Evolutionary conservation across 768 basidiomycete species (phyloP), one percentile per base, ranked within the genome.

Genomic region (Sarcomyxa edulis): DNA sequence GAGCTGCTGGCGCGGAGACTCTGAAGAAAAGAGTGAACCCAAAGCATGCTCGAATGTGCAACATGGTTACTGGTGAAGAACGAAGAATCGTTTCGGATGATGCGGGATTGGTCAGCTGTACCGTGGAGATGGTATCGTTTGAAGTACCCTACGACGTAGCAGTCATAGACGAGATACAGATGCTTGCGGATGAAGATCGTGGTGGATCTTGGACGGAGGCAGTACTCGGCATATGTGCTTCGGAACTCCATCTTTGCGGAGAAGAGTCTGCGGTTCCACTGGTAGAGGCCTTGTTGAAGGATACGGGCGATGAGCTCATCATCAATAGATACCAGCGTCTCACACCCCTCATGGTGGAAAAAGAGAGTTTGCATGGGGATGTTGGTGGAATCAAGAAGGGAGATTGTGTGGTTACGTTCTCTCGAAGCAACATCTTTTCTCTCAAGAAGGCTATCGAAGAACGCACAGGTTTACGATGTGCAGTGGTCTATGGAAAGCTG

Each of bases 141-240:
- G 44, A 47, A 2, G 45, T 33, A 12, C 43, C 43, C 3, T 66
- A 64, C 39, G 90, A 95, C 36, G 91, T 98, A 16, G 93, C 81
- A 0, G 93, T 99, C 32, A 69, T 99, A 31, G 96, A 97, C 57
- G 95, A 98, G 65, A 97, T 99, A 33, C 96, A 98, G 65, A 86
- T 98, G 85, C 77, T 98, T 12, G 75, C 75, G 0, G 91, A 97
- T 56, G 59, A 68, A 0, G 65, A 78, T 3, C 79, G 96, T 11
- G 95, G 96, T 0, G 66, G 62, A 18, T 78, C 78, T 0, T 99
- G 96, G 95, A 85, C 87, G 7, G 52, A 56, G 9, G 93, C 92
- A 0, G 72, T 99, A 2, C 59, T 96, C 14, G 87, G 89, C 2
- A 34, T 83, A 1, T 60, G 70, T 39, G 92, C 93, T 2, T 66